These are phyloP conservation scores for Amorphotheca resinae DNA, from an alignment of 495 filamentous ascomycete genomes.

Conservation along the genomic window DNA sequence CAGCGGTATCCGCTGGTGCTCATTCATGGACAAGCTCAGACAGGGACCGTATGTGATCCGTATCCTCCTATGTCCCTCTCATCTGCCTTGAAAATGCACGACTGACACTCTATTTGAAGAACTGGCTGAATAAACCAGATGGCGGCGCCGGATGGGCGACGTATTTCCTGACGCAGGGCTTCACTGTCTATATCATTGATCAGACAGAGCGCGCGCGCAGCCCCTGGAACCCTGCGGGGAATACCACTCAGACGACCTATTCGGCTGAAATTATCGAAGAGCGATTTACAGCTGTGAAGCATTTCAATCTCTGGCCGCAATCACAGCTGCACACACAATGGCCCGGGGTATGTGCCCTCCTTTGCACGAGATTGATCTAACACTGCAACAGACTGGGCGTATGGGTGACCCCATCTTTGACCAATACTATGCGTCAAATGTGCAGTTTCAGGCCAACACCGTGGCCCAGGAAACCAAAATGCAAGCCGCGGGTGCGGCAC, in stretches of 20 bases:
- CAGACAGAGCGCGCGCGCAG: constrained; percentile 28
- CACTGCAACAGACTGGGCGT: constrained; percentile 23
- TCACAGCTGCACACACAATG: constrained; percentile 40
- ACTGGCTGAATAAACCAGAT: constrained; percentile 40
- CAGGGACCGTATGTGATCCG: constrained; percentile 35
- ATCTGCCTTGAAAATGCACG: not conserved
- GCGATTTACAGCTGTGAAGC: constrained; percentile 28
- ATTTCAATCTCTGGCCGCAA: constrained; percentile 30
- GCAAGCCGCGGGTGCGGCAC: constrained; percentile 30
- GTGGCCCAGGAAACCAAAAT: constrained; percentile 30
- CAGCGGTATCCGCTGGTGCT: constrained; percentile 36
- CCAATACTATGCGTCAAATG: constrained; percentile 32
- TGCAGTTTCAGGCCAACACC: constrained; percentile 28
- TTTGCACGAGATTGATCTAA: not conserved
- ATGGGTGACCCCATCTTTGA: constrained; percentile 40
- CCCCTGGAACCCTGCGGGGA: constrained; percentile 14
- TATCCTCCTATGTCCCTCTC: no score
- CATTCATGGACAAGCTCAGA: constrained; percentile 39
- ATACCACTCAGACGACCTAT: constrained; percentile 5
- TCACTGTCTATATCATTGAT: constrained; percentile 34
- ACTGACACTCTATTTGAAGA: constrained; percentile 16
- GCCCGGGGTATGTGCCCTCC: constrained; percentile 28
- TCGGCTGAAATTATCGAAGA: constrained; percentile 15
- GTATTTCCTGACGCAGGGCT: constrained; percentile 35
- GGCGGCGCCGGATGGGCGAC: constrained; percentile 37